Evolutionary conservation across 805 yeast species (phyloP).

Genomic region (Priceomyces medius): DNA sequence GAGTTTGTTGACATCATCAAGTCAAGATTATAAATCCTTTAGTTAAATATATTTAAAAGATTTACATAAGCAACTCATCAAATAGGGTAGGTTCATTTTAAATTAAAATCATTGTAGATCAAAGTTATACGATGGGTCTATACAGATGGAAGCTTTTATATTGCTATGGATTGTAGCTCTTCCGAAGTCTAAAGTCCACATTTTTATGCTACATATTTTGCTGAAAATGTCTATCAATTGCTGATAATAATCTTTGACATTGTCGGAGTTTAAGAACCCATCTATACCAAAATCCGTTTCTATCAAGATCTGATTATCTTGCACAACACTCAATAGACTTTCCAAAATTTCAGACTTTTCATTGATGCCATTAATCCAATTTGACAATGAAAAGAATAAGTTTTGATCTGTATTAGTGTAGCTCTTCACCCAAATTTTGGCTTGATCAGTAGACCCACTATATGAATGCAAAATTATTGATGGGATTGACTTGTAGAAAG

Average conservation of each 20-base stretch:
- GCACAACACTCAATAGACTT: constrained; percentile 16
- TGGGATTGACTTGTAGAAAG: constrained; percentile 21
- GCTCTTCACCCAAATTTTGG: constrained; percentile 44
- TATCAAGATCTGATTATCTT: constrained; percentile 24
- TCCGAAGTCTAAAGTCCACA: constrained; percentile 11
- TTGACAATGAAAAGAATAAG: constrained; percentile 55
- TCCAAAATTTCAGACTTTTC: constrained; percentile 23
- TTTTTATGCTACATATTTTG: constrained; percentile 13
- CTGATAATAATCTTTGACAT: constrained; percentile 16
- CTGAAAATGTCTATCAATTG: constrained; percentile 22
- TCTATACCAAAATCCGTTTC: constrained; percentile 41
- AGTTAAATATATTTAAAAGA: neutral
- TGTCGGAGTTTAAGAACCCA: constrained; percentile 10
- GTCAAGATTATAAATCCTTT: constrained; percentile 67
- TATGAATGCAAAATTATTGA: constrained; percentile 76
- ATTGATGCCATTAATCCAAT: constrained; percentile 44
- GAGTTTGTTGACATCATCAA: constrained; percentile 95
- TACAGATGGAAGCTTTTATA: constrained; percentile 9
- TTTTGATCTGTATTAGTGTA: constrained; percentile 20
- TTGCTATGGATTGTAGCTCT: constrained; percentile 9
- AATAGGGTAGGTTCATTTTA: too few relatives aligned
- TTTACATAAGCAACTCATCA: too few relatives aligned
- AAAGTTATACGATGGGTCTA: too few relatives aligned
- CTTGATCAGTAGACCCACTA: constrained; percentile 77
- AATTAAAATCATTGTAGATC: too few relatives aligned